Percentiles rank a stretch among this genome's conserved stretches.
Evolutionary conservation across 768 basidiomycete species (phyloP).

Genomic region (Astraeus odoratus): DNA sequence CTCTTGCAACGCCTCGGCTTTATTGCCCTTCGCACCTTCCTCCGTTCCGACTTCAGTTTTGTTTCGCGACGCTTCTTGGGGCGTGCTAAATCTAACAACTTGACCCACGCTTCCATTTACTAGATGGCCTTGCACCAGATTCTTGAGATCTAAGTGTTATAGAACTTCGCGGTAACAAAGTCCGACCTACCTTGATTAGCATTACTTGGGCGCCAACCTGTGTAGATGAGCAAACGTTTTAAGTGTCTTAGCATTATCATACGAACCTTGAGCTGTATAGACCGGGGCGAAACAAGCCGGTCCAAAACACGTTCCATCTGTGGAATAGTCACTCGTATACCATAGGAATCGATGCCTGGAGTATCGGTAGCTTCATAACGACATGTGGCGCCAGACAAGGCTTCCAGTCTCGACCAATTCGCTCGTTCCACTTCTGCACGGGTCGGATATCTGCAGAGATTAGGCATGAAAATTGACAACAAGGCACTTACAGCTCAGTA

Average conservation of each 20-base stretch:
- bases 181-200: conserved; percentile 54
- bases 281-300: conserved; percentile 51
- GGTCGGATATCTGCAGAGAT: conserved; percentile 51
- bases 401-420: conserved; percentile 46
- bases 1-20: conserved; percentile 13
- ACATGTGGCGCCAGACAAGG: conserved; percentile 32
- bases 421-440: conserved; percentile 66
- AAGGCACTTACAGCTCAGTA: conserved; percentile 59
- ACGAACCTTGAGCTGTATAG: conserved; percentile 42
- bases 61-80: conserved; percentile 35
- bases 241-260: no score
- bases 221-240: not conserved
- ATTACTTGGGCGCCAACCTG: conserved; percentile 83
- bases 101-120: conserved; percentile 68
- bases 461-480: not conserved
- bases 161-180: not conserved
- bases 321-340: conserved; percentile 26
- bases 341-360: conserved; percentile 40
- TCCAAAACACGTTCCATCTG: conserved; percentile 43
- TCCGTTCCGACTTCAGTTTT: conserved; percentile 32
- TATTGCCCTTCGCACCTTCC: conserved; percentile 26
- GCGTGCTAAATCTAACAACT: conserved; percentile 40
- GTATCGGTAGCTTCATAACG: conserved; percentile 41
- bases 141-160: conserved; percentile 34
- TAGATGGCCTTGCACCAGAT: conserved; percentile 57